Conservation (phyloP, 176 grass and related monocot genomes). For the Puya raimondii region DNA sequence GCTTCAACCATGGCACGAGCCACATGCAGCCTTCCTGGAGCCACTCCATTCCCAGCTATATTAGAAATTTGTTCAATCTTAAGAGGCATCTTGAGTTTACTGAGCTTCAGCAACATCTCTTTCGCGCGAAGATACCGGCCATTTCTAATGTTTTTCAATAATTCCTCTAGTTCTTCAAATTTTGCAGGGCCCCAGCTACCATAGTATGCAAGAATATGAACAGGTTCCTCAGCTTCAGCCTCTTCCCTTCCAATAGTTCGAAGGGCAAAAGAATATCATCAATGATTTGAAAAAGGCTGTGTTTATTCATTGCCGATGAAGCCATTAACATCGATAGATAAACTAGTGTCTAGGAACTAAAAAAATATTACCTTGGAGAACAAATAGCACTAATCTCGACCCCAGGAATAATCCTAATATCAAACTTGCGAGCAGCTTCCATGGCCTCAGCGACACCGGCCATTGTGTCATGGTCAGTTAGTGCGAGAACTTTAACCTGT, state of each 20-base stretch:
- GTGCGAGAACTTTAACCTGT: constrained; percentile 73
- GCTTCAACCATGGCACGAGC: constrained; percentile 75
- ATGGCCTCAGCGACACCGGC: constrained; percentile 49
- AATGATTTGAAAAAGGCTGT: neutral
- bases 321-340: neutral
- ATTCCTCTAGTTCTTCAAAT: constrained; percentile 44
- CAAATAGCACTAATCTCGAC: constrained; percentile 62
- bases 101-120: constrained; percentile 53
- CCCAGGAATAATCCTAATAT: constrained; percentile 63
- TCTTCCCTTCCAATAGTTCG: constrained; percentile 30
- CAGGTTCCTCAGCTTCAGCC: constrained; percentile 35
- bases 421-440: constrained; percentile 33
- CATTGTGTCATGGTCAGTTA: constrained; percentile 86
- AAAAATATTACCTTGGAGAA: constrained; percentile 37
- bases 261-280: neutral
- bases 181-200: constrained; percentile 42
- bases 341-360: neutral
- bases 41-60: constrained; percentile 62
- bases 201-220: constrained; percentile 78
- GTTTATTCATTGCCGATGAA: neutral
- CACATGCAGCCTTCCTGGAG: constrained; percentile 64
- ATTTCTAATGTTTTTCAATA: constrained; percentile 50
- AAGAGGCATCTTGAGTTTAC: constrained; percentile 47
- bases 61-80: constrained; percentile 45
- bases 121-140: constrained; percentile 51